Conservation (phyloP, 352 stramenopile species). For the Aphanomyces astaci region DNA sequence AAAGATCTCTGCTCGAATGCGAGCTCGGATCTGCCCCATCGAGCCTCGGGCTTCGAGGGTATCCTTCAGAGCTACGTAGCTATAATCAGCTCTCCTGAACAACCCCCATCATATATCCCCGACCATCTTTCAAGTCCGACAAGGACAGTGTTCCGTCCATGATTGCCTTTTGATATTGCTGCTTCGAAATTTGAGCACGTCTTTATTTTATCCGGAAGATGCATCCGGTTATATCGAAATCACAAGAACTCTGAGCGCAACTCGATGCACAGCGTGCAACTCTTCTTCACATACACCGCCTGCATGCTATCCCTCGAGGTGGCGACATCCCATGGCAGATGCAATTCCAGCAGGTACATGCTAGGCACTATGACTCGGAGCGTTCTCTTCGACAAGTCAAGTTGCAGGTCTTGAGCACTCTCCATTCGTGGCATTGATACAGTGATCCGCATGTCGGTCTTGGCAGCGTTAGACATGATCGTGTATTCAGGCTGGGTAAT, state of each 20-base stretch:
- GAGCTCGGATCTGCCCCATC: constrained; percentile 75
- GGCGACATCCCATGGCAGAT: constrained; percentile 32
- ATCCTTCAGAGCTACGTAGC: constrained; percentile 66
- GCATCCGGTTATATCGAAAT: neutral
- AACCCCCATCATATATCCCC: too few species aligned
- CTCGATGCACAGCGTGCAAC: neutral
- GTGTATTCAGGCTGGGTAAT: constrained; percentile 36
- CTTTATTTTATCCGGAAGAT: constrained; percentile 2
- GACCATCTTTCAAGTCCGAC: constrained; percentile 54
- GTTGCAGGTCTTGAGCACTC: constrained; percentile 31
- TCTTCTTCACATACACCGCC: neutral
- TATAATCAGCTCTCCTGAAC: too few species aligned
- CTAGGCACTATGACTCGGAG: constrained; percentile 42
- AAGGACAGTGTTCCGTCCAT: constrained; percentile 25
- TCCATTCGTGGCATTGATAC: constrained; percentile 43
- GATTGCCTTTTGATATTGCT: neutral
- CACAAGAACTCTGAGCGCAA: neutral
- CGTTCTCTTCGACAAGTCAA: constrained; percentile 40
- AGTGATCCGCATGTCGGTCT: constrained; percentile 35
- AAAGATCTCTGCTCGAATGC: constrained; percentile 80
- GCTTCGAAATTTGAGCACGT: too few species aligned
- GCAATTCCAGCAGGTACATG: constrained; percentile 46
- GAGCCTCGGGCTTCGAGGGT: constrained; percentile 65
- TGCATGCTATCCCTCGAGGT: neutral
- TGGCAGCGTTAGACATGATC: constrained; percentile 27